phyloP scores from a whole-genome alignment of 1,139 yeast species.

The Debaryomycetaceae sp. region DNA sequence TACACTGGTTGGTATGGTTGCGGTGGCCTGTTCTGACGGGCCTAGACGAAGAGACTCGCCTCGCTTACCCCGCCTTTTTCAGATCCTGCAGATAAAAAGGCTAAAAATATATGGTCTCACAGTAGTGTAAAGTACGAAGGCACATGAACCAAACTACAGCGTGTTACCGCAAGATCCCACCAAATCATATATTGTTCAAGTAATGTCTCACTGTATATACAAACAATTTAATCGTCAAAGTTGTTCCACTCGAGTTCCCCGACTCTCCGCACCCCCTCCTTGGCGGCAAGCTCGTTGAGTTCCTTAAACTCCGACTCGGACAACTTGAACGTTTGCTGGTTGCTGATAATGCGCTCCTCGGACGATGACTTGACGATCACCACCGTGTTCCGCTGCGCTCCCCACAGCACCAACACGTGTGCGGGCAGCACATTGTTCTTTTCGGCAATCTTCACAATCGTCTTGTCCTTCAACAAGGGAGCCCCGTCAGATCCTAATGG shows the following conservation, averaged over 20 bases:
- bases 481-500: constrained; percentile 69
- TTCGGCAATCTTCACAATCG: constrained; percentile 41
- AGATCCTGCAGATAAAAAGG: no score
- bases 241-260: constrained; percentile 15
- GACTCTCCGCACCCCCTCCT: constrained; percentile 40
- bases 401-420: constrained; percentile 62
- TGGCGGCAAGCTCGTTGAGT: constrained; percentile 34
- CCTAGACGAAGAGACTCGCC: no score
- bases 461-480: constrained; percentile 45
- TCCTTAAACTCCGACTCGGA: constrained; percentile 42
- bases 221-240: constrained; percentile 1
- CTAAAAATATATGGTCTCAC: no score
- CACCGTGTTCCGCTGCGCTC: constrained; percentile 54
- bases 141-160: no score
- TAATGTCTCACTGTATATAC: no score
- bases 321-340: constrained; percentile 42
- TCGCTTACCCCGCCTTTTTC: no score
- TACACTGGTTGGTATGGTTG: no score
- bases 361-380: constrained; percentile 68
- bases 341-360: constrained; percentile 46
- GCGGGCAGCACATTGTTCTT: constrained; percentile 48
- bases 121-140: no score
- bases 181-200: no score
- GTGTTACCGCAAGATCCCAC: no score
- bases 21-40: no score